These are phyloP conservation scores for Trifolium fragiferum DNA, from an alignment of 306 rosid species.

Conservation along the genomic window DNA sequence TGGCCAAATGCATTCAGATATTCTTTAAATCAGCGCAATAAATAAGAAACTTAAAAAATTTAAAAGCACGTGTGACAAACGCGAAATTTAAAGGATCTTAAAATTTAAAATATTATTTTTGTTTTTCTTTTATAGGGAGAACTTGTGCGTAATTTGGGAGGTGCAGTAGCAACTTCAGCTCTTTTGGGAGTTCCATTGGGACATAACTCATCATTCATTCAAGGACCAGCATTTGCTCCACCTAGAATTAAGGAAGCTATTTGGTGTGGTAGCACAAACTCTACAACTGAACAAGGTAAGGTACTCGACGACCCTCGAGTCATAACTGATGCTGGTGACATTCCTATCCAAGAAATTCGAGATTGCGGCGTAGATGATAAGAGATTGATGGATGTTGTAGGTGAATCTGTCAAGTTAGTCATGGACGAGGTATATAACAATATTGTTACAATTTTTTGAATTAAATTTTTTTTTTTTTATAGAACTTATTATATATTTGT, in stretches of 20 bases:
- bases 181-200: conserved; percentile 97
- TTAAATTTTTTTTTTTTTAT: no score
- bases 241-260: conserved; percentile 96
- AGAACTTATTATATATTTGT: no score
- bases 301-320: conserved; percentile 66
- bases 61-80: no score
- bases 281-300: conserved; percentile 90
- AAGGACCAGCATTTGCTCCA: conserved; percentile 99
- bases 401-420: conserved; percentile 90
- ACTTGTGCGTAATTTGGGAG: conserved; percentile 92
- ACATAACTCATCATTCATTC: conserved; percentile 95
- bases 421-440: conserved; percentile 77
- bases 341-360: conserved; percentile 94
- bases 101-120: conserved; percentile 8
- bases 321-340: conserved; percentile 94
- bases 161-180: conserved; percentile 71
- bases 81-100: background rate
- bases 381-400: conserved; percentile 81
- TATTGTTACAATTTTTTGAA: no score
- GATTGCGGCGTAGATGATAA: conserved; percentile 81
- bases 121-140: conserved; percentile 54
- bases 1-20: no score
- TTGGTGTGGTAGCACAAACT: conserved; percentile 97
- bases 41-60: no score
- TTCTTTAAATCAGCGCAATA: no score